Evolutionary conservation across 768 basidiomycete species (phyloP).

Genomic region (Tubosaeta sp.): DNA sequence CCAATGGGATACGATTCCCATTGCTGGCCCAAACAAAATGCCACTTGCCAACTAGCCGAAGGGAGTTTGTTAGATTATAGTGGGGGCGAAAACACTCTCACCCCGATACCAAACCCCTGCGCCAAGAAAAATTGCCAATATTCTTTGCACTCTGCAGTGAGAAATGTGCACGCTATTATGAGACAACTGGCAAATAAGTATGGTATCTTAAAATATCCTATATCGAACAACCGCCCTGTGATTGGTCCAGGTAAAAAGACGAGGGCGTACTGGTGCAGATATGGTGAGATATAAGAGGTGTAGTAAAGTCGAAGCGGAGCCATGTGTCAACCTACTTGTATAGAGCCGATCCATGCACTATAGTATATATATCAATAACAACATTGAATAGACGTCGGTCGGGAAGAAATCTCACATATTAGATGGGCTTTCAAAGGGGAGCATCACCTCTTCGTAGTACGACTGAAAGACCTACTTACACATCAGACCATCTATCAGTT

Average conservation of each 20-base stretch:
- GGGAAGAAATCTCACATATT: constrained; percentile 45
- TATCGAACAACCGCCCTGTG: constrained; percentile 68
- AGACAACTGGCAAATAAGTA: constrained; percentile 45
- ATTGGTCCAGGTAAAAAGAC: constrained; percentile 60
- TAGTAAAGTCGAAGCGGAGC: too few relatives aligned
- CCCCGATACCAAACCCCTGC: constrained; percentile 66
- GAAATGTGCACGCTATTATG: constrained; percentile 54
- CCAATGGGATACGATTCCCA: constrained; percentile 68
- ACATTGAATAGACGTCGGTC: background rate
- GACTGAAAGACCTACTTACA: constrained; percentile 59
- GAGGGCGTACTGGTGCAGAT: constrained; percentile 50
- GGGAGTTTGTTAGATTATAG: background rate
- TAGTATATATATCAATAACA: background rate
- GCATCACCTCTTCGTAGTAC: constrained; percentile 57
- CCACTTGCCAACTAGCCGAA: constrained; percentile 40
- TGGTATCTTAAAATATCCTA: constrained; percentile 60
- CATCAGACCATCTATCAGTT: background rate
- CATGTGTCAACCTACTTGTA: constrained; percentile 44
- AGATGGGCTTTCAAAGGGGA: constrained; percentile 51
- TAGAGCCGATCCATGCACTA: constrained; percentile 79
- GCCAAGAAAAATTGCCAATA: constrained; percentile 80
- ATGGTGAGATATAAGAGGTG: background rate
- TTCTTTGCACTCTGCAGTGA: constrained; percentile 62
- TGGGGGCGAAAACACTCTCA: constrained; percentile 27
- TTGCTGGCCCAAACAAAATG: constrained; percentile 57